Percentiles rank a stretch among this genome's conserved stretches.
Conservation (phyloP, 2,329 filamentous ascomycete species). For the Colletotrichum neosansevieriae region DNA sequence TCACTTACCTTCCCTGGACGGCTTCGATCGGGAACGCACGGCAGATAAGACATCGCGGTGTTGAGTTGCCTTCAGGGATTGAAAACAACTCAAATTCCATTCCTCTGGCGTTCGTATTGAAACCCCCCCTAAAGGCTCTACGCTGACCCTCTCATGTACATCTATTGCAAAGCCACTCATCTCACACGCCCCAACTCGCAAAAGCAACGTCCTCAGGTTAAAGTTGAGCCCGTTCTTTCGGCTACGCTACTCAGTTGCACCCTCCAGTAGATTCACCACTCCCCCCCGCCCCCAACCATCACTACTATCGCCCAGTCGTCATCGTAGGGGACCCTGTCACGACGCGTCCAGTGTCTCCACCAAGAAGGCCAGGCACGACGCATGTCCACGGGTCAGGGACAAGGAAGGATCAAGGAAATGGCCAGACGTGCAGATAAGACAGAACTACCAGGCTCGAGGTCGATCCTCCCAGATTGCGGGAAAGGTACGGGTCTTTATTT, state of each 20-base stretch:
- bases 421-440: constrained; percentile 21
- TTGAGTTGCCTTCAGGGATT: constrained; percentile 37
- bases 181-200: neutral
- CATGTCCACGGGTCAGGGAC: constrained; percentile 13
- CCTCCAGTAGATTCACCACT: constrained; percentile 7
- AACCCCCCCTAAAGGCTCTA: neutral
- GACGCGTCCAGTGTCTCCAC: constrained; percentile 22
- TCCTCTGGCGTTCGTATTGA: constrained; percentile 16
- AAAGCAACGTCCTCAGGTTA: constrained; percentile 34
- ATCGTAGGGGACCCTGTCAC: constrained; percentile 4
- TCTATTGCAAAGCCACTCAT: neutral
- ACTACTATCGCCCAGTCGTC: constrained; percentile 22
- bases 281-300: constrained; percentile 26
- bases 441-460: constrained; percentile 16
- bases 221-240: constrained; percentile 23
- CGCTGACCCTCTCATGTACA: neutral
- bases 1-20: constrained; percentile 5
- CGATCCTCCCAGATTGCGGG: constrained; percentile 28
- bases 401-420: constrained; percentile 2
- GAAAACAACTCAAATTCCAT: constrained; percentile 36
- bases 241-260: constrained; percentile 20
- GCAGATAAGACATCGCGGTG: constrained; percentile 35
- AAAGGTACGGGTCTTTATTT: neutral
- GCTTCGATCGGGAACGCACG: constrained; percentile 31
- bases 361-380: constrained; percentile 24